Evolutionary conservation across 2,329 filamentous ascomycete genomes (phyloP).

Genomic region (Paraphoma sp.): DNA sequence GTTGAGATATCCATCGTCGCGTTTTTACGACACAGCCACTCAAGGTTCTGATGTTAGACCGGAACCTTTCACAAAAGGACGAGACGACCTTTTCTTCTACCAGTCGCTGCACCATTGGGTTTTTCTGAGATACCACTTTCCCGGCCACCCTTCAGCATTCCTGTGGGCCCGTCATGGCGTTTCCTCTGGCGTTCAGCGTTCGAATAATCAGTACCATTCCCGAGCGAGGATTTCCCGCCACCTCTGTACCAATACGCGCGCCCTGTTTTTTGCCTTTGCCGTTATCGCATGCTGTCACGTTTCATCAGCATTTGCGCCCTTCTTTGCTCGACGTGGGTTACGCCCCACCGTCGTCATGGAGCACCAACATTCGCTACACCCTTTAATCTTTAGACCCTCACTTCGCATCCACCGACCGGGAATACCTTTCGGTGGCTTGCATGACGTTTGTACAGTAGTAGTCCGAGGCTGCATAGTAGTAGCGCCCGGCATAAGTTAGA

Average conservation of each 20-base stretch:
- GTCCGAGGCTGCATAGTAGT: slow-evolving; percentile 14
- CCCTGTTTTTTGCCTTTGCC: slow-evolving; percentile 5
- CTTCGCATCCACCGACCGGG: slow-evolving; percentile 29
- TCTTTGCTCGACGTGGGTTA: slow-evolving; percentile 24
- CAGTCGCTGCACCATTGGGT: slow-evolving; percentile 34
- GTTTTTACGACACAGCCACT: slow-evolving; percentile 33
- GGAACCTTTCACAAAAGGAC: slow-evolving; percentile 28
- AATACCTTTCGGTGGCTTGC: slow-evolving; percentile 22
- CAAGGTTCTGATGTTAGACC: slow-evolving; percentile 31
- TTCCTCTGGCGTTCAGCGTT: slow-evolving; percentile 27
- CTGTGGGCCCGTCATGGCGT: slow-evolving; percentile 25
- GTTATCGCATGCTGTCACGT: slow-evolving; percentile 4
- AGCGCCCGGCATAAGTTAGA: slow-evolving; percentile 12
- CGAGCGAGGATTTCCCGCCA: slow-evolving; percentile 28
- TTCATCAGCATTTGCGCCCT: slow-evolving; percentile 17
- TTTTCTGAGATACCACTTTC: slow-evolving; percentile 32
- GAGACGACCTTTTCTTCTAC: slow-evolving; percentile 39
- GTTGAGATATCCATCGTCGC: slow-evolving; percentile 48
- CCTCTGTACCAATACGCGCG: slow-evolving; percentile 40
- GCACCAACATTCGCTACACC: slow-evolving; percentile 44
- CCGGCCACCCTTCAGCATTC: slow-evolving; percentile 3
- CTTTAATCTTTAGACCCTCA: slow-evolving; percentile 48
- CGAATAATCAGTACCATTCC: slow-evolving; percentile 33
- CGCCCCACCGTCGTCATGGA: slow-evolving; percentile 26
- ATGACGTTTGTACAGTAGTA: slow-evolving; percentile 49